Evolutionary conservation across 345 rosid species (phyloP).

Genomic region (Balakata baccata): DNA sequence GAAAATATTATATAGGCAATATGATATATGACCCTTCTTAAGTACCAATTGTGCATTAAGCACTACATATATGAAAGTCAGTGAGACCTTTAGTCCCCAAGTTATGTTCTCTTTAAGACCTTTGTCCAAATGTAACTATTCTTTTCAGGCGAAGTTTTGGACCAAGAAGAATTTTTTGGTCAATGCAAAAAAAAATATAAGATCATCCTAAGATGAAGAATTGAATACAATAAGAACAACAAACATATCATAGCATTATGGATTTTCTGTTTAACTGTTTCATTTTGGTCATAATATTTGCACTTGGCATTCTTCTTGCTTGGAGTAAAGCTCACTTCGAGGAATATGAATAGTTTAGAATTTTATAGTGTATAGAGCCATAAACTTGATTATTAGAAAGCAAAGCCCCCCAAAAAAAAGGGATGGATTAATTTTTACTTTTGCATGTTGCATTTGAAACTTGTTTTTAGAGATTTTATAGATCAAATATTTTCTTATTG

Average conservation of each 20-base stretch:
- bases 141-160: no score
- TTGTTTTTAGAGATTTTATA: neutral
- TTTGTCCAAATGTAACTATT: no score
- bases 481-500: neutral
- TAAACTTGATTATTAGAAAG: neutral
- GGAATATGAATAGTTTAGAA: slow-evolving; percentile 8
- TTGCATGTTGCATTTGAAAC: slow-evolving; percentile 1
- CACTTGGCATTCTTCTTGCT: slow-evolving; percentile 4
- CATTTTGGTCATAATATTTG: slow-evolving; percentile 5
- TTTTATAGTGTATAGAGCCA: neutral
- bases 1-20: no score
- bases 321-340: no score
- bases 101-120: no score
- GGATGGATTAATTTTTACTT: neutral
- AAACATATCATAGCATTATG: neutral
- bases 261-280: neutral
- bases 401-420: neutral
- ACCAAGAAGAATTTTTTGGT: no score
- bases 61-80: no score
- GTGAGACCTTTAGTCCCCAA: no score
- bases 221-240: neutral
- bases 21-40: no score
- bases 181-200: no score
- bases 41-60: no score
- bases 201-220: no score